Base-by-base conservation (phyloP, 2,329 filamentous ascomycete genomes). In the Emydomyces testavorans region DNA sequence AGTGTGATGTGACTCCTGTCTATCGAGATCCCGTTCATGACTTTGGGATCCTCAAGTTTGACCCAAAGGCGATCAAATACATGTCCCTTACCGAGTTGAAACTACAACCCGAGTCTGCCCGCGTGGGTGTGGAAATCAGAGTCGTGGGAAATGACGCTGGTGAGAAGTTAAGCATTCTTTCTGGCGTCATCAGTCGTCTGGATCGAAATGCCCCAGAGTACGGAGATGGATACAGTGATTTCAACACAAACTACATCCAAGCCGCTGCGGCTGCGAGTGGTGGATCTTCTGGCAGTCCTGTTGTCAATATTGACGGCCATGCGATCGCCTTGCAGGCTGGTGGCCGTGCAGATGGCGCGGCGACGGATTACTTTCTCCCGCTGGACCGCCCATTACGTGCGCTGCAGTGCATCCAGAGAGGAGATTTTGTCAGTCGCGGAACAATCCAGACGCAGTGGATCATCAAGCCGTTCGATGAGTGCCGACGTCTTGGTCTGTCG, bases 361-460 rank as follows among this genome's bases (percentile, higher is more conserved):
- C 93, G 10, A 98, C 92, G 16, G 92, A 98, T 65, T 98, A 98
- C 65, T 96, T 98, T 67, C 72, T 98, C 4, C 92, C 92, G 1
- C 74, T 98, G 11, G 90, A 98, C 63, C 82, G 92, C 49, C 92
- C 93, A 0, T 68, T 90, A 34, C 80, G 92, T 53, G 92, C 92
- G 1, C 73, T 98, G 47, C 77, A 87, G 61, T 93, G 88, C 60
- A 82, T 98, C 48, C 87, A 84, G 62, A 74, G 82, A 54, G 81
- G 79, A 28, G 77, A 81, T 56, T 77, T 77, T 1, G 82, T 98
- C 45, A 80, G 82, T n/a, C 78, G 92, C 57, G 92, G 92, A 40
- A 94, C 92, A n/a, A 94, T 98, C 42, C 92, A 98, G 67, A 94
- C 87, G 53, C 92, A 98, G 64, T 98, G 93, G 76, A 76, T 96